These are phyloP conservation scores for Linum trigynum DNA, from an alignment of 345 rosid genomes.

Conservation along the genomic window DNA sequence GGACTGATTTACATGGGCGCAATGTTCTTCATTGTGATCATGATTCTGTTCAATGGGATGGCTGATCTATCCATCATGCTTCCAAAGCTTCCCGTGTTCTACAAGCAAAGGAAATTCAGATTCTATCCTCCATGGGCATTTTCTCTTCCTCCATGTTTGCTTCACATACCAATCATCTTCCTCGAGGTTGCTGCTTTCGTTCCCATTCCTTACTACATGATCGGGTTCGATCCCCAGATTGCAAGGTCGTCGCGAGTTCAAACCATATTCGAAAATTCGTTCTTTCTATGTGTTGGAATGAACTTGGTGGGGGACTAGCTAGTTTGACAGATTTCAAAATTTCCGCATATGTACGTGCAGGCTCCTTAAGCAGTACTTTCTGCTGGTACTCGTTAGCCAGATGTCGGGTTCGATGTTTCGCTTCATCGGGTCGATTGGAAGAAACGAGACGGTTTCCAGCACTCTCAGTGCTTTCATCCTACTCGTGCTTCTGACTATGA, in stretches of 20 bases:
- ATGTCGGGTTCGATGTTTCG: constrained; percentile 35
- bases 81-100: neutral
- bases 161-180: constrained; percentile 35
- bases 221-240: constrained; percentile 40
- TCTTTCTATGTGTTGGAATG: neutral
- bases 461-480: constrained; percentile 31
- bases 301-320: too few species aligned
- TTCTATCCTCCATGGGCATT: constrained; percentile 50
- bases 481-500: constrained; percentile 35
- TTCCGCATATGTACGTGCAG: constrained; percentile 17
- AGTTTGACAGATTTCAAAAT: neutral
- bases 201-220: constrained; percentile 35
- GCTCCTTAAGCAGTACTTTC: constrained; percentile 46
- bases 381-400: constrained; percentile 30
- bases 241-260: constrained; percentile 30
- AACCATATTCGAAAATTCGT: neutral
- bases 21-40: constrained; percentile 23
- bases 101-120: constrained; percentile 35
- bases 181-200: constrained; percentile 37
- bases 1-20: constrained; percentile 38
- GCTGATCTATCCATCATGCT: too few species aligned
- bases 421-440: constrained; percentile 36
- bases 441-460: constrained; percentile 37
- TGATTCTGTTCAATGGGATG: constrained; percentile 18
- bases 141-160: constrained; percentile 35